phyloP scores from a whole-genome alignment of 2,329 filamentous ascomycete species.

The Mariannaea elegans region DNA sequence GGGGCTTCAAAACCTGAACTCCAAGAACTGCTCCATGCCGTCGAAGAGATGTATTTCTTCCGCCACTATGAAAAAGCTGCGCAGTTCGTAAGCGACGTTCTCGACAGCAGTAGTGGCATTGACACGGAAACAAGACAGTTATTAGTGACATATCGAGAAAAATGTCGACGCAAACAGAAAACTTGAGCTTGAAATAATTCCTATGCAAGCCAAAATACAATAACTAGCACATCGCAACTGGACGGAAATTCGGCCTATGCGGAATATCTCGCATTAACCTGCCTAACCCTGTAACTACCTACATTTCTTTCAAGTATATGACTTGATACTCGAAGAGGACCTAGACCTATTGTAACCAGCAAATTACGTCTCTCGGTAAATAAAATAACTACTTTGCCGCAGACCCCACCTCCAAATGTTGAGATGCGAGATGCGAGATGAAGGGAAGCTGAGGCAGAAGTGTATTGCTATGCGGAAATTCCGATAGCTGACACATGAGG shows the following conservation, averaged over 20 bases:
- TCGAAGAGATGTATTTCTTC: conserved; percentile 67
- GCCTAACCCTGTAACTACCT: neutral
- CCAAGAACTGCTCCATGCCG: conserved; percentile 63
- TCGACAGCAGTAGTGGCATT: conserved; percentile 46
- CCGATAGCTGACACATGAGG: too few relatives aligned
- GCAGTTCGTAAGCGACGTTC: conserved; percentile 49
- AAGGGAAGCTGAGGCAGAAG: too few relatives aligned
- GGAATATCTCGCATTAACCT: neutral
- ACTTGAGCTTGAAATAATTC: conserved; percentile 7
- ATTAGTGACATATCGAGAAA: conserved; percentile 53
- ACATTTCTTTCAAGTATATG: neutral
- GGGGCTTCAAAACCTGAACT: conserved; percentile 55
- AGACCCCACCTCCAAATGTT: too few relatives aligned
- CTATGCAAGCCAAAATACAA: neutral
- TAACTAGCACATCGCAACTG: neutral
- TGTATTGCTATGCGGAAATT: too few relatives aligned
- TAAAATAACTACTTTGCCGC: too few relatives aligned
- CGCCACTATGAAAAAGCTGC: conserved; percentile 56
- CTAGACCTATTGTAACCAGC: neutral
- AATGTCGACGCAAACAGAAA: conserved; percentile 48
- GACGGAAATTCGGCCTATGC: neutral
- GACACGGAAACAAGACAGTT: conserved; percentile 54
- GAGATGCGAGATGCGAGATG: too few relatives aligned
- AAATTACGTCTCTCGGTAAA: neutral
- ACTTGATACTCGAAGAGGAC: neutral